These are phyloP conservation scores for Phytophthora pistaciae DNA, from an alignment of 352 stramenopile species.

Conservation along the genomic window DNA sequence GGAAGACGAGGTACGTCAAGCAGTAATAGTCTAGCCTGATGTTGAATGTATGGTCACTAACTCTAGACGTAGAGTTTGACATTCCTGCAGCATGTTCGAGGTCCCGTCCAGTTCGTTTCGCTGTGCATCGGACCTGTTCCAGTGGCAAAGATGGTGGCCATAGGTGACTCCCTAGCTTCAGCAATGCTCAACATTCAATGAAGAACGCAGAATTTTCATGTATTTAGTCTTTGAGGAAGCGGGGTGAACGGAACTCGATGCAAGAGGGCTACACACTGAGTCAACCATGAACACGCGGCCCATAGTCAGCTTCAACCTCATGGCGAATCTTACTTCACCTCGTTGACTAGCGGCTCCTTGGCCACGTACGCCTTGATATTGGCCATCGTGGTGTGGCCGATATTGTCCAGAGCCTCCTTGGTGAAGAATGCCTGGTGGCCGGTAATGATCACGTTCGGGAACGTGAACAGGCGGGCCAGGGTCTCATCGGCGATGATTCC, in stretches of 20 bases:
- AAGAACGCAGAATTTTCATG: constrained; percentile 14
- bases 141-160: constrained; percentile 17
- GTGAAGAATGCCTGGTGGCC: constrained; percentile 87
- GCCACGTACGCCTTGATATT: constrained; percentile 69
- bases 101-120: constrained; percentile 38
- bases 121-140: constrained; percentile 34
- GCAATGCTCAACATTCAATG: constrained; percentile 33
- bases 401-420: constrained; percentile 76
- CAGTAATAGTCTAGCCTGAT: background rate
- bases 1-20: constrained; percentile 45
- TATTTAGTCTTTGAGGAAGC: constrained; percentile 4
- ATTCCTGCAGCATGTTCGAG: constrained; percentile 47
- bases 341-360: constrained; percentile 54
- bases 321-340: constrained; percentile 49
- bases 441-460: constrained; percentile 83
- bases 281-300: background rate
- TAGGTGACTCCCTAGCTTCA: constrained; percentile 38
- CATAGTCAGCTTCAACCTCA: constrained; percentile 11
- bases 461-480: constrained; percentile 78
- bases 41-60: background rate
- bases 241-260: constrained; percentile 2
- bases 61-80: constrained; percentile 27
- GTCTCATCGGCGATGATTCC: constrained; percentile 68
- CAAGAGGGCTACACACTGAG: constrained; percentile 15
- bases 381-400: constrained; percentile 69